phyloP scores from a whole-genome alignment of 2,329 filamentous ascomycete genomes.

The Exophiala oligosperma region DNA sequence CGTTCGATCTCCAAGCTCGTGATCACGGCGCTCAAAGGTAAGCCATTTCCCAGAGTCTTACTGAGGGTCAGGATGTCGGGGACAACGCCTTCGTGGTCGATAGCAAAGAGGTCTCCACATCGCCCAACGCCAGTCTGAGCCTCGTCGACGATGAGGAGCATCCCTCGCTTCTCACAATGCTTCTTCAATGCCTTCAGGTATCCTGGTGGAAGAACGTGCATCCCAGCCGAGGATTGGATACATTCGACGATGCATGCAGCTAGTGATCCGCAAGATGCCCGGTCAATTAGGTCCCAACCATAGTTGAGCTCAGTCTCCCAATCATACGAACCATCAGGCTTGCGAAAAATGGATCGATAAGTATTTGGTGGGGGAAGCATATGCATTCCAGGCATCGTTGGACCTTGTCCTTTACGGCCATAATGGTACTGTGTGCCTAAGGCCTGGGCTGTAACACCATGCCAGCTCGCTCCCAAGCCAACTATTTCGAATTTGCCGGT shows the following conservation, averaged over 20 bases:
- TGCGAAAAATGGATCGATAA: conserved; percentile 63
- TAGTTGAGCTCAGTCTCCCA: conserved; percentile 66
- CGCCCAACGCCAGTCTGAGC: conserved; percentile 61
- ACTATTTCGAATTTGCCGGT: conserved; percentile 68
- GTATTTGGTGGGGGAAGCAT: conserved; percentile 61
- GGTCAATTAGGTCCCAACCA: conserved; percentile 62
- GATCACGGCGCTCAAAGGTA: conserved; percentile 59
- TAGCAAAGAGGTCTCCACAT: conserved; percentile 60
- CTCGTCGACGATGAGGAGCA: conserved; percentile 62
- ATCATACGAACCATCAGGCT: conserved; percentile 61
- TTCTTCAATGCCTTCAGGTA: conserved; percentile 58
- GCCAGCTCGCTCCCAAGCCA: conserved; percentile 59
- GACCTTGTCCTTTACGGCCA: conserved; percentile 51
- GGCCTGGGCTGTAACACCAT: conserved; percentile 60
- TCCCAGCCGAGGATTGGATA: conserved; percentile 60
- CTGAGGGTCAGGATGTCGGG: conserved; percentile 61
- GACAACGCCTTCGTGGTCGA: conserved; percentile 56
- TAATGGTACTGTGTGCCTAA: conserved; percentile 55
- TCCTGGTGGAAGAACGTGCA: conserved; percentile 59
- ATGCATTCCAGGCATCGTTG: conserved; percentile 56
- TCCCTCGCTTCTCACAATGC: conserved; percentile 55
- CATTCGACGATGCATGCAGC: conserved; percentile 65
- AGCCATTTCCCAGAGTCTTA: conserved; percentile 62
- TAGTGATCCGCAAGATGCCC: conserved; percentile 60
- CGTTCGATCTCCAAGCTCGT: conserved; percentile 56